A percentile compares a stretch with the other conserved stretches of the same genome.
Evolutionary conservation across 768 basidiomycete genomes (phyloP).

Genomic region (Russula vinacea): DNA sequence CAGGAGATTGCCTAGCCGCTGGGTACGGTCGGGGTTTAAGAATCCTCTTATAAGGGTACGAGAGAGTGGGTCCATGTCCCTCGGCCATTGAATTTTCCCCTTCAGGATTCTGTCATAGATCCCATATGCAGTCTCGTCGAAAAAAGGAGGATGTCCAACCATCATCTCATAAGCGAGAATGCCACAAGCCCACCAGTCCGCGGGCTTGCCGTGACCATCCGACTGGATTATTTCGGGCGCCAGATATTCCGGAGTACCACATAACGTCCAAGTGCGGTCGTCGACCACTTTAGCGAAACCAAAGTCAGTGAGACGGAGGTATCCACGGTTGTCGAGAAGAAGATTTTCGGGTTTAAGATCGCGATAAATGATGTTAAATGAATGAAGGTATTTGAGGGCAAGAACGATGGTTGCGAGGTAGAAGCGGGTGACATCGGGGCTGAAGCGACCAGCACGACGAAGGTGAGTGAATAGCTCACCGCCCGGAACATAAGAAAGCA

Average conservation of each 20-base stretch:
- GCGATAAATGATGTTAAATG: constrained; percentile 96
- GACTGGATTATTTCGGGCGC: constrained; percentile 98
- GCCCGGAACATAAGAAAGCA: constrained; percentile 93
- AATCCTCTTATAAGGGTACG: constrained; percentile 85
- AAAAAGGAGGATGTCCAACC: constrained; percentile 98
- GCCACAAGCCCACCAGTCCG: constrained; percentile 99
- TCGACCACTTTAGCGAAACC: constrained; percentile 98
- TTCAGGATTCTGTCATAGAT: constrained; percentile 97
- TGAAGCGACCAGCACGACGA: constrained; percentile 90
- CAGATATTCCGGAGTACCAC: constrained; percentile 94
- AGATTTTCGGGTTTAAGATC: constrained; percentile 99
- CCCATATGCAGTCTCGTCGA: constrained; percentile 94
- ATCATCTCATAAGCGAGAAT: constrained; percentile 98
- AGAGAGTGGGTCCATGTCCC: constrained; percentile 82
- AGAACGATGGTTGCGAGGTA: constrained; percentile 96
- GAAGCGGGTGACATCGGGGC: constrained; percentile 96
- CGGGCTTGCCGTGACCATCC: constrained; percentile 96
- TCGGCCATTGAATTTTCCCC: constrained; percentile 88
- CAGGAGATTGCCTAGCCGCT: constrained; percentile 89
- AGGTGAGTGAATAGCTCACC: constrained; percentile 98
- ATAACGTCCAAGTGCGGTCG: constrained; percentile 97
- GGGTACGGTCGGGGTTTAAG: constrained; percentile 86
- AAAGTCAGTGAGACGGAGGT: constrained; percentile 94
- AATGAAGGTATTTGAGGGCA: constrained; percentile 91
- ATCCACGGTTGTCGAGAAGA: constrained; percentile 89